phyloP scores from a whole-genome alignment of 2,329 filamentous ascomycete species.

The Lecanicillium sp. region DNA sequence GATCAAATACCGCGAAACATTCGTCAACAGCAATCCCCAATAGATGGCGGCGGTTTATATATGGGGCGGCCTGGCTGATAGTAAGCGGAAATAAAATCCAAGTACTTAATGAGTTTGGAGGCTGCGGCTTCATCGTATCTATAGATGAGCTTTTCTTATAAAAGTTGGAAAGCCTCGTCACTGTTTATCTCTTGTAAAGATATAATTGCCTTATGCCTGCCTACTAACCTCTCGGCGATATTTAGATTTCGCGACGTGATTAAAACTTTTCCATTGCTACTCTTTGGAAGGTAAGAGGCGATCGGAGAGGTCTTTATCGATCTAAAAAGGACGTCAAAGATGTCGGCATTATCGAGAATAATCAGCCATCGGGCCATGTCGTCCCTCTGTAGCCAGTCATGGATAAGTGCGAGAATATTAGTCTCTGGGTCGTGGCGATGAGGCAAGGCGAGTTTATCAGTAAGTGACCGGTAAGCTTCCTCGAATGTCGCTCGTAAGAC shows the following conservation, averaged over 20 bases:
- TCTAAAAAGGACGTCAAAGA: constrained; percentile 8
- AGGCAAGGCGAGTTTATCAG: constrained; percentile 7
- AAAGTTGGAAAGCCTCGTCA: constrained; percentile 2
- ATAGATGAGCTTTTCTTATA: constrained; percentile 4
- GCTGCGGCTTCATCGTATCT: background rate
- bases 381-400: constrained; percentile 12
- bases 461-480: constrained; percentile 8
- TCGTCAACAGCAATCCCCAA: constrained; percentile 7
- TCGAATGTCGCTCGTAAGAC: constrained; percentile 7
- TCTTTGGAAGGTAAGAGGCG: constrained; percentile 11
- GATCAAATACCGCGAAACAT: constrained; percentile 6
- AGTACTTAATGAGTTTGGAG: background rate
- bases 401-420: constrained; percentile 11
- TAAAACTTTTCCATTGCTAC: constrained; percentile 9
- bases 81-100: constrained; percentile 20
- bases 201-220: constrained; percentile 5
- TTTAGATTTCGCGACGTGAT: constrained; percentile 11
- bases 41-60: constrained; percentile 16
- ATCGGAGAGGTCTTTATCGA: background rate
- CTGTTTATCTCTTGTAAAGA: constrained; percentile 8
- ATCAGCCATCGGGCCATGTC: constrained; percentile 12
- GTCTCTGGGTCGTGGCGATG: constrained; percentile 7
- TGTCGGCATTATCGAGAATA: constrained; percentile 14
- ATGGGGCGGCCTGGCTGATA: constrained; percentile 18
- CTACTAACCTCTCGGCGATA: constrained; percentile 9